phyloP scores from a whole-genome alignment of 2,329 filamentous ascomycete species.

The Basipetospora chlamydospora region DNA sequence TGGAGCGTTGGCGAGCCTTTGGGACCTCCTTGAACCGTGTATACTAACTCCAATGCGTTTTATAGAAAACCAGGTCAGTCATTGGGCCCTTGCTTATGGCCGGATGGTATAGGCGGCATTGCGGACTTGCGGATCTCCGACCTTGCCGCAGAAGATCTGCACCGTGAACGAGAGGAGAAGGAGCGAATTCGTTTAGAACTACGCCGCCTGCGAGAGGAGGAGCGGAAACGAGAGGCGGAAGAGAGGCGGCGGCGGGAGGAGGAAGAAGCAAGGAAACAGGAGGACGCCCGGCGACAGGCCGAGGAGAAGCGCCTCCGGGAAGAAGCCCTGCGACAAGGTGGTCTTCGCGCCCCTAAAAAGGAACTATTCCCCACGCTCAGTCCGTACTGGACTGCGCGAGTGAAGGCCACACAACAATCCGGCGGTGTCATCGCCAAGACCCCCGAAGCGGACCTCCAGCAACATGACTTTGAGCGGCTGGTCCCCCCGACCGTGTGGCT shows the following conservation, averaged over 20 bases:
- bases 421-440: background rate
- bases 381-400: conserved; percentile 2
- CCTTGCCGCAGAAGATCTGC: background rate
- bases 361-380: conserved; percentile 3
- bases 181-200: background rate
- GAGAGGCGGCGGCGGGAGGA: conserved; percentile 2
- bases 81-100: no score
- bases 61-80: no score
- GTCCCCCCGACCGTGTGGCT: conserved; percentile 48
- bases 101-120: background rate
- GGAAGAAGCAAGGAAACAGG: background rate
- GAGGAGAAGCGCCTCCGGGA: conserved; percentile 1
- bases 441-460: conserved; percentile 11
- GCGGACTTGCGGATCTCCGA: conserved; percentile 2
- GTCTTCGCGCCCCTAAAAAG: conserved; percentile 3
- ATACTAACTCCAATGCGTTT: no score
- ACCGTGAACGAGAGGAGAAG: conserved; percentile 1
- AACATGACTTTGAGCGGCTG: conserved; percentile 50
- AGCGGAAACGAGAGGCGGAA: background rate
- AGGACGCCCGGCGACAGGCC: background rate
- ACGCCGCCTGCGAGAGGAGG: background rate
- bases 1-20: no score
- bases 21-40: no score
- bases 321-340: background rate
- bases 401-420: background rate